Percentiles rank a stretch among this genome's conserved stretches.
These are phyloP conservation scores for Paramecium tetraurelia DNA, from an alignment of 73 alveolate species.

Conservation along the genomic window DNA sequence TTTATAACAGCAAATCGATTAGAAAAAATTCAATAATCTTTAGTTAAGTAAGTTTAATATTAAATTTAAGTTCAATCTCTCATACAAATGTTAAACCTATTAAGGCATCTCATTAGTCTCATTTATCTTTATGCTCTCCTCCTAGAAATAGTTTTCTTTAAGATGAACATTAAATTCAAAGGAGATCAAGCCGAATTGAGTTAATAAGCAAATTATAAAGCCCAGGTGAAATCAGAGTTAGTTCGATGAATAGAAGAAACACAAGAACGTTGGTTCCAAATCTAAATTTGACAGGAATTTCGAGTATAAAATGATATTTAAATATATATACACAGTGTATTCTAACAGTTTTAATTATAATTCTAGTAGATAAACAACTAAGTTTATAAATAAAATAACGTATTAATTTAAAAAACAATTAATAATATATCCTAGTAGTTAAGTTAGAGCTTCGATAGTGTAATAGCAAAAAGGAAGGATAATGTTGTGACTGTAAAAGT, in stretches of 20 bases:
- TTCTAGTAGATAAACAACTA: background rate
- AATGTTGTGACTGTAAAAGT: slow-evolving; percentile 82
- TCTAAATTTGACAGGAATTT: background rate
- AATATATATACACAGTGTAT: background rate
- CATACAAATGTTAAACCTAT: background rate
- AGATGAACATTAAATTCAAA: background rate
- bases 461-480: slow-evolving; percentile 91
- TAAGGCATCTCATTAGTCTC: background rate
- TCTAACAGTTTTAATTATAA: no score
- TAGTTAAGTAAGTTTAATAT: background rate
- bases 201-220: background rate
- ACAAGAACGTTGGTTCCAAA: background rate
- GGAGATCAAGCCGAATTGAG: background rate
- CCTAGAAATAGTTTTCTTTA: background rate
- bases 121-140: background rate
- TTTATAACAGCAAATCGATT: background rate
- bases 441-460: slow-evolving; percentile 69
- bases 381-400: background rate
- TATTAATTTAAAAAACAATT: background rate
- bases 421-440: background rate
- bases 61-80: background rate
- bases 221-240: background rate
- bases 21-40: background rate
- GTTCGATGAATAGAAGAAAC: background rate
- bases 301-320: background rate